These are phyloP conservation scores for Neurospora pannonica DNA, from an alignment of 495 filamentous ascomycete species.

Conservation along the genomic window DNA sequence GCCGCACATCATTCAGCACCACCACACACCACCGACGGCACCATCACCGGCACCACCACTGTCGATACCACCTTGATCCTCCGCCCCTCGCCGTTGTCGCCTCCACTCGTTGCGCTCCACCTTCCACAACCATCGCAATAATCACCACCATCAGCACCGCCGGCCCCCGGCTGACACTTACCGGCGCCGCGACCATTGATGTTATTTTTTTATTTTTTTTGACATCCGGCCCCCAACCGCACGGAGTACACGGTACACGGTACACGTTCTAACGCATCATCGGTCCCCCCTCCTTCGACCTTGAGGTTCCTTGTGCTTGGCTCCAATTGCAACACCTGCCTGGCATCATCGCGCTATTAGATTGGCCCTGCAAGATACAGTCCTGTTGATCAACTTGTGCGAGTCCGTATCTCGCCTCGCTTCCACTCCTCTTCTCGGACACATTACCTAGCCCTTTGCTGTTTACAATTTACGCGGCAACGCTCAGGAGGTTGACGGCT, in stretches of 20 bases:
- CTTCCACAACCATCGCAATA: background rate
- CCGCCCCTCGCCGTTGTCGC: background rate
- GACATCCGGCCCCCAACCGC: background rate
- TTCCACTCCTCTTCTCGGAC: background rate
- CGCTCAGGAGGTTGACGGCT: slow-evolving; percentile 13
- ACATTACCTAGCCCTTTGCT: background rate
- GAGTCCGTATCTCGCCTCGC: background rate
- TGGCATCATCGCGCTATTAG: background rate
- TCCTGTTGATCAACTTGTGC: background rate
- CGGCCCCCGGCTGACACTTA: background rate
- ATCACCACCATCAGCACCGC: background rate
- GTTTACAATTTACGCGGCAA: background rate
- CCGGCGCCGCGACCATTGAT: background rate
- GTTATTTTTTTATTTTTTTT: background rate
- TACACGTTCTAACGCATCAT: background rate
- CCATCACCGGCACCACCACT: background rate
- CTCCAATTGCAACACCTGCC: background rate
- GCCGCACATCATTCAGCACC: background rate
- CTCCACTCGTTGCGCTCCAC: background rate
- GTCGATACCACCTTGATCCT: background rate
- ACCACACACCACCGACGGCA: background rate
- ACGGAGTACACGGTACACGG: background rate
- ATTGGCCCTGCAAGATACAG: background rate
- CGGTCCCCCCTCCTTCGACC: background rate
- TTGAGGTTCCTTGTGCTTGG: background rate